Percentiles rank a stretch among this genome's conserved stretches.
These are phyloP conservation scores for Ensete glaucum DNA, from an alignment of 176 grass and related monocot genomes.

Conservation along the genomic window DNA sequence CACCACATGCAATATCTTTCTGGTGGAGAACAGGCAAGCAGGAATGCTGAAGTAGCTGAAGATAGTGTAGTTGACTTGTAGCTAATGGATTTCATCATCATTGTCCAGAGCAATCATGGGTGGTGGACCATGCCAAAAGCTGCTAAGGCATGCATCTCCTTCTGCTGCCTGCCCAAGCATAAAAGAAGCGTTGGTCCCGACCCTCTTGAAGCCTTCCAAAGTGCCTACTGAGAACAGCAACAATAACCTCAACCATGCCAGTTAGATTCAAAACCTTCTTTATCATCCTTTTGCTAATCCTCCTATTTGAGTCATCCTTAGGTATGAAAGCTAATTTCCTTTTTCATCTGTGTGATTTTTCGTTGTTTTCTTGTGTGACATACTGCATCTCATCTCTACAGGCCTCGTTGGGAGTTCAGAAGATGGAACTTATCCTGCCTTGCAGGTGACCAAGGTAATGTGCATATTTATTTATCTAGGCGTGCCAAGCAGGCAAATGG, in stretches of 20 bases:
- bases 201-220: slow-evolving; percentile 4
- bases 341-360: slow-evolving; percentile 14
- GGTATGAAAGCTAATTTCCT: slow-evolving; percentile 24
- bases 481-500: background rate
- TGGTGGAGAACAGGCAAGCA: slow-evolving; percentile 28
- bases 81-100: slow-evolving; percentile 36
- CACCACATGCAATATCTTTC: background rate
- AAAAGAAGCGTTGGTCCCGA: slow-evolving; percentile 33
- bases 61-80: slow-evolving; percentile 55
- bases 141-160: slow-evolving; percentile 19
- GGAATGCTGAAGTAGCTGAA: slow-evolving; percentile 30
- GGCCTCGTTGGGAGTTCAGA: slow-evolving; percentile 26
- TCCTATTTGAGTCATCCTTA: slow-evolving; percentile 34
- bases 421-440: slow-evolving; percentile 19
- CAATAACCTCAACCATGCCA: slow-evolving; percentile 30
- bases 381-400: slow-evolving; percentile 27
- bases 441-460: slow-evolving; percentile 30
- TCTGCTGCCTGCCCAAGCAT: slow-evolving; percentile 23
- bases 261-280: slow-evolving; percentile 27
- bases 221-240: slow-evolving; percentile 23
- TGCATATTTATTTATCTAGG: background rate
- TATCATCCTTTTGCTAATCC: slow-evolving; percentile 33
- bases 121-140: slow-evolving; percentile 41
- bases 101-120: slow-evolving; percentile 40
- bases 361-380: background rate